A percentile compares a stretch with the other conserved stretches of the same genome.
Evolutionary conservation across 176 grass and related monocot species (phyloP).

Genomic region (Cenchrus fungigraminus): DNA sequence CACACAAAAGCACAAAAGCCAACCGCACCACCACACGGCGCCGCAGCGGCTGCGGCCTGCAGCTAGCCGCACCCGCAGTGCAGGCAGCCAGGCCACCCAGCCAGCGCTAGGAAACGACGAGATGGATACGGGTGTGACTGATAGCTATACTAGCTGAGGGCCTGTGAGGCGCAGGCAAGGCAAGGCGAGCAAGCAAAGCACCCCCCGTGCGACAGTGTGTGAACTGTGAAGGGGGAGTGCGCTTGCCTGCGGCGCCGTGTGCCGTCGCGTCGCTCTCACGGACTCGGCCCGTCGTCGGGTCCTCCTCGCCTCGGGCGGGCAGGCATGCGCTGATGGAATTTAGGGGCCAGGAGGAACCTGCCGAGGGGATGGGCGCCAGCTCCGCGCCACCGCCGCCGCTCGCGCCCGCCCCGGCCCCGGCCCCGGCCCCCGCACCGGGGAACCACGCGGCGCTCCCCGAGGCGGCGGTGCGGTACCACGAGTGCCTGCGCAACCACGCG

Average conservation of each 20-base stretch:
- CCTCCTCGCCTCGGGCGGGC: conserved; percentile 23
- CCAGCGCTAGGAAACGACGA: neutral
- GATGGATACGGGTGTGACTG: conserved; percentile 12
- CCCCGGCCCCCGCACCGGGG: neutral
- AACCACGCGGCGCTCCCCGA: neutral
- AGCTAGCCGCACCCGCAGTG: neutral
- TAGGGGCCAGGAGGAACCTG: conserved; percentile 27
- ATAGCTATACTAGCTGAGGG: neutral
- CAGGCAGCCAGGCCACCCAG: neutral
- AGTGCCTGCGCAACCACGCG: conserved; percentile 81
- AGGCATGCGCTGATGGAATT: conserved; percentile 55
- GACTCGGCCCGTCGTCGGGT: neutral
- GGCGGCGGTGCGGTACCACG: conserved; percentile 47
- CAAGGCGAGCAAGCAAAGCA: neutral
- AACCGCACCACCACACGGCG: conserved; percentile 1
- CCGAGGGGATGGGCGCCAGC: conserved; percentile 15
- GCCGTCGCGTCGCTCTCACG: conserved; percentile 41
- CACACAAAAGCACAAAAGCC: conserved; percentile 26
- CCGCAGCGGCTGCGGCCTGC: neutral
- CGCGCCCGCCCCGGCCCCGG: neutral
- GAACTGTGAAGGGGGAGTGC: neutral
- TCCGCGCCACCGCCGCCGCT: neutral
- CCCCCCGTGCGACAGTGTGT: neutral
- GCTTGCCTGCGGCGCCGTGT: neutral
- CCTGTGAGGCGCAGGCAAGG: too few relatives aligned